Conservation (phyloP, 805 yeast species). For the Candida berthetii region DNA sequence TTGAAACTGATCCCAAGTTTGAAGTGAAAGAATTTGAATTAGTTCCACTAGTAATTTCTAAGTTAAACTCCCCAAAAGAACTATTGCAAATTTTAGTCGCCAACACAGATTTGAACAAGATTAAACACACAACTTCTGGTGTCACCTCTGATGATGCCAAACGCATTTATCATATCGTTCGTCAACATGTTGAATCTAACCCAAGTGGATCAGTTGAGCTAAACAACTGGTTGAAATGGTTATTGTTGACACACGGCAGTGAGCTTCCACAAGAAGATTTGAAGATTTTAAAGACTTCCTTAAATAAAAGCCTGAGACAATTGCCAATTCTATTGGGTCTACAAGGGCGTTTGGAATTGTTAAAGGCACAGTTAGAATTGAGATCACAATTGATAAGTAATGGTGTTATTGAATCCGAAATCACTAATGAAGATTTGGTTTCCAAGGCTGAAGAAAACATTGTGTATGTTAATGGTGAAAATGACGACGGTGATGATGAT, state of each 20-base stretch:
- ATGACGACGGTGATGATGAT: conserved; percentile 35
- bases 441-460: conserved; percentile 26
- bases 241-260: conserved; percentile 60
- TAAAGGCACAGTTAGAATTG: conserved; percentile 68
- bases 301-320: conserved; percentile 47
- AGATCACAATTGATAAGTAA: conserved; percentile 46
- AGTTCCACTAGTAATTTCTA: conserved; percentile 5
- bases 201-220: conserved; percentile 35
- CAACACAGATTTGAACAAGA: conserved; percentile 29
- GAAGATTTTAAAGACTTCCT: conserved; percentile 49
- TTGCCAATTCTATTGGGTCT: conserved; percentile 68
- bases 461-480: conserved; percentile 35
- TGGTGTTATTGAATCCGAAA: conserved; percentile 17
- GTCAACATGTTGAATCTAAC: conserved; percentile 37
- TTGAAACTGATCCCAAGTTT: conserved; percentile 20
- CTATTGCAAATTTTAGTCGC: conserved; percentile 15
- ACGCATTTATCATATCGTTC: conserved; percentile 38
- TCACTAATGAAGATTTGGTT: conserved; percentile 18
- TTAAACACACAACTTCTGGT: conserved; percentile 32
- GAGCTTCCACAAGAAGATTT: conserved; percentile 19
- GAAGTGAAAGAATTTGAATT: conserved; percentile 18
- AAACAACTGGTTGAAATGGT: conserved; percentile 74
- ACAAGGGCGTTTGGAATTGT: conserved; percentile 79
- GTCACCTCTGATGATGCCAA: conserved; percentile 35
- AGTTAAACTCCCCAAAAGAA: conserved; percentile 19